phyloP scores from a whole-genome alignment of 2,329 filamentous ascomycete species.

The Claviceps purpurea region DNA sequence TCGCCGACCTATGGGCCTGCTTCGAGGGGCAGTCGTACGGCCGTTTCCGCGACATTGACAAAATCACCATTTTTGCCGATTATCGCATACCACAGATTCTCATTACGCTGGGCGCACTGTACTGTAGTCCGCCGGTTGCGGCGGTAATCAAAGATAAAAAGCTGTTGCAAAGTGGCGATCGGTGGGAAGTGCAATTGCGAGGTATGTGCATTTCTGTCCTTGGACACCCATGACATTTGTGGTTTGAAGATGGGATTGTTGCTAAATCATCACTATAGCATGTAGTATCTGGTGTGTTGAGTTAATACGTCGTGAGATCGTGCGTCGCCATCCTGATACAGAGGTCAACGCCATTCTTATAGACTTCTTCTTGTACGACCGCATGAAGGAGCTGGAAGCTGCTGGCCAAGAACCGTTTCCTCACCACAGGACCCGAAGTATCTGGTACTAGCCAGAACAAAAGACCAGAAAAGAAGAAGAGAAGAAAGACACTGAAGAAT shows the following conservation, averaged over 20 bases:
- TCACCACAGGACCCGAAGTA: slow-evolving; percentile 82
- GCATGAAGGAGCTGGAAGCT: slow-evolving; percentile 72
- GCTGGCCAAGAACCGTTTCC: slow-evolving; percentile 44
- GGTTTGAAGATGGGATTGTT: neutral
- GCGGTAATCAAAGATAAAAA: slow-evolving; percentile 52
- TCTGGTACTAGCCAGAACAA: slow-evolving; percentile 60
- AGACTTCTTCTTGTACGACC: slow-evolving; percentile 94
- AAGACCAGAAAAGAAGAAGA: neutral
- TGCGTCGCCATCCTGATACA: slow-evolving; percentile 55
- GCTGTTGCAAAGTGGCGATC: slow-evolving; percentile 55
- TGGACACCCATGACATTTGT: neutral
- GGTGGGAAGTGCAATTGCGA: slow-evolving; percentile 77
- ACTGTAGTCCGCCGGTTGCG: slow-evolving; percentile 71
- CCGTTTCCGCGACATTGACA: slow-evolving; percentile 77
- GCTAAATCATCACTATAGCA: slow-evolving; percentile 28
- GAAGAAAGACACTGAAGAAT: neutral
- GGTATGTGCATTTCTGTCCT: slow-evolving; percentile 32
- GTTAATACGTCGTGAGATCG: slow-evolving; percentile 70
- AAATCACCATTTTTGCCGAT: slow-evolving; percentile 97
- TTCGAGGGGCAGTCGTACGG: slow-evolving; percentile 75
- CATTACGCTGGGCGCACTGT: slow-evolving; percentile 66
- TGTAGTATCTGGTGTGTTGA: slow-evolving; percentile 97
- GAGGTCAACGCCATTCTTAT: slow-evolving; percentile 80
- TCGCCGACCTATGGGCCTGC: slow-evolving; percentile 92
- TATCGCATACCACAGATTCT: slow-evolving; percentile 94